Evolutionary conservation across 352 stramenopile species (phyloP), one percentile per base, ranked within the genome.

Genomic region (Globisporangium apiculatum): DNA sequence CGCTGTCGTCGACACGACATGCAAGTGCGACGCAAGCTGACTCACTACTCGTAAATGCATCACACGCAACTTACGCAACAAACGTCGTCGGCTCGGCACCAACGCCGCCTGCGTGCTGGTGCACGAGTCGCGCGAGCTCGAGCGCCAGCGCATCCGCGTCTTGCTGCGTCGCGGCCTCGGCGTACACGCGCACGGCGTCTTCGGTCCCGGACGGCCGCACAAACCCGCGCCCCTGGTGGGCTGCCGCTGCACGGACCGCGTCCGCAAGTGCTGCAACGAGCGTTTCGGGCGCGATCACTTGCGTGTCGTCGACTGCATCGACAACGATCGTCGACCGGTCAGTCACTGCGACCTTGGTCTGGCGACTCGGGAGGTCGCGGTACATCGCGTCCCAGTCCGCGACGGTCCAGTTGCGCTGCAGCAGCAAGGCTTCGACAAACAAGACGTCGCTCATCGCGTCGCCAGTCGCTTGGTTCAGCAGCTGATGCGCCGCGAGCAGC

Each of bases 181-280:
- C 97, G 79, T 99, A 99, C 42, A 99, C 89, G 46, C 97, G 94
- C 40, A 99, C 97, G 8, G 96, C 96, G 68, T 99, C 91, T 71
- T 99, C 97, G 0, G 97, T 99, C 31, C 97, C 97, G 58, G 93
- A 99, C 36, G 97, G 94, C 45, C 97, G 84, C 18, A 99, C 88
- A 70, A 99, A 99, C 36, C 73, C 83, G 24, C 83, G 83, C 18
- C 71, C 80, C 24, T 79, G 75, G 53, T 77, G 76, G 58, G 83
- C 77, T 36, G 81, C 68, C 42, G 79, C 74, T 45, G 64, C 77
- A 59, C 78, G 64, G 55, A 95, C 65, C 18, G 71, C 61, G 17
- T 71, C 65, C 12, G 80, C 67, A 35, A 96, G 55, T 2, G 75
- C 76, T 6, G 61, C 52, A 57, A 83, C 79, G 58, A 96, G 77